These are phyloP conservation scores for Yamadazyma sp. DNA, from an alignment of 805 yeast genomes.

Conservation along the genomic window DNA sequence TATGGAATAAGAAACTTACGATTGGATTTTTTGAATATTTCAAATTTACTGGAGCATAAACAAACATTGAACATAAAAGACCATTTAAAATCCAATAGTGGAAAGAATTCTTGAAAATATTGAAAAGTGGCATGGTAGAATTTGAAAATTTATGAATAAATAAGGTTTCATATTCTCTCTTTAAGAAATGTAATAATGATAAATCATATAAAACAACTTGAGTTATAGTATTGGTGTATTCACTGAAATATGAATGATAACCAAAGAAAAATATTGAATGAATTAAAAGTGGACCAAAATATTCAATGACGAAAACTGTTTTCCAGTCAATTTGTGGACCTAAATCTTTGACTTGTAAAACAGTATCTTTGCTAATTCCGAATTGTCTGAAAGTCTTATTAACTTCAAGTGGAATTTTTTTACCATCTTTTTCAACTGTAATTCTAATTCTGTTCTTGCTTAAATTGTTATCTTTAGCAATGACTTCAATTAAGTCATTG, in stretches of 20 bases:
- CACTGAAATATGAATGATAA: conserved; percentile 7
- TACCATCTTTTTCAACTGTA: conserved; percentile 19
- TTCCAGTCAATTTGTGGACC: conserved; percentile 95
- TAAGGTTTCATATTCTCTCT: conserved; percentile 85
- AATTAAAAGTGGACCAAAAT: conserved; percentile 81
- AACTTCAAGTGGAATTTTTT: conserved; percentile 43
- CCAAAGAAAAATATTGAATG: conserved; percentile 67
- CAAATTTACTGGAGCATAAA: conserved; percentile 31
- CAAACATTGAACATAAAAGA: conserved; percentile 46
- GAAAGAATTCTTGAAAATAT: conserved; percentile 81
- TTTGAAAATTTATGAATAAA: conserved; percentile 82
- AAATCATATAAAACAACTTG: conserved; percentile 55
- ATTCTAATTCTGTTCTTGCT: conserved; percentile 24
- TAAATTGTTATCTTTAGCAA: conserved; percentile 45
- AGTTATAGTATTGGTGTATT: conserved; percentile 43
- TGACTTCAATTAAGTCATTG: conserved; percentile 39
- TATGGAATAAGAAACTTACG: conserved; percentile 39
- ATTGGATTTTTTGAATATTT: conserved; percentile 13
- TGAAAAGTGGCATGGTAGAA: conserved; percentile 88
- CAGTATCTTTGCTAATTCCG: conserved; percentile 34
- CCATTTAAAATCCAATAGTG: conserved; percentile 97
- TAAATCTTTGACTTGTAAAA: conserved; percentile 73
- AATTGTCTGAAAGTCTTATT: conserved; percentile 45
- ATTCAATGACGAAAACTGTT: conserved; percentile 84
- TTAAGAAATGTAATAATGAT: conserved; percentile 72